Conservation (phyloP, 139 green algal genomes). For the Medakamo hakoo region DNA sequence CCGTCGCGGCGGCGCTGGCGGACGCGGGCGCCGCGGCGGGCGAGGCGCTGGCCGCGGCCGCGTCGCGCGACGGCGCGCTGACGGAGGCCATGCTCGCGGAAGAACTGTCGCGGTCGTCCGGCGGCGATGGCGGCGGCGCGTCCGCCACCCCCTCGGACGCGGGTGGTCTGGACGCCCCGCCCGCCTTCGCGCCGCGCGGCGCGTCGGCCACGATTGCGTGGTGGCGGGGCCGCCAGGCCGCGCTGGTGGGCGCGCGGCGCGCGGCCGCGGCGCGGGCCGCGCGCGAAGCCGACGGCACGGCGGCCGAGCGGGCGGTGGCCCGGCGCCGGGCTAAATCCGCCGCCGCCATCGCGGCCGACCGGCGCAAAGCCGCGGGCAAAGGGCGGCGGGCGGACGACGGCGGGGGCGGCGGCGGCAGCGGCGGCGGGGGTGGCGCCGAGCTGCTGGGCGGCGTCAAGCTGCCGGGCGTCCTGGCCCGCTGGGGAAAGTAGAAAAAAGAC, state of each 20-base stretch:
- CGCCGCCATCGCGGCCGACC: no score
- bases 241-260: no score
- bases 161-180: neutral
- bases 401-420: no score
- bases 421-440: no score
- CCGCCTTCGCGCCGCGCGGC: neutral
- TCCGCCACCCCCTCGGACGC: conserved; percentile 5
- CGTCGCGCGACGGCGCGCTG: conserved; percentile 24
- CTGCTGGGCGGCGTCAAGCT: no score
- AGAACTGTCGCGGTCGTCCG: conserved; percentile 13
- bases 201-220: conserved; percentile 50
- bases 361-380: neutral
- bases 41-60: conserved; percentile 23
- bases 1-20: neutral
- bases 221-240: conserved; percentile 52
- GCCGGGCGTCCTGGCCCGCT: no score
- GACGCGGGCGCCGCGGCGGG: conserved; percentile 9
- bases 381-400: no score
- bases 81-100: conserved; percentile 50
- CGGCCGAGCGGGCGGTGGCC: no score
- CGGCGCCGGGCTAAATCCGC: no score
- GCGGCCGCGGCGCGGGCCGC: no score
- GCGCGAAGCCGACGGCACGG: no score
- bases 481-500: neutral
- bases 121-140: conserved; percentile 10